Base-by-base conservation (phyloP, 2,329 filamentous ascomycete genomes). In the Microdochium nivale region DNA sequence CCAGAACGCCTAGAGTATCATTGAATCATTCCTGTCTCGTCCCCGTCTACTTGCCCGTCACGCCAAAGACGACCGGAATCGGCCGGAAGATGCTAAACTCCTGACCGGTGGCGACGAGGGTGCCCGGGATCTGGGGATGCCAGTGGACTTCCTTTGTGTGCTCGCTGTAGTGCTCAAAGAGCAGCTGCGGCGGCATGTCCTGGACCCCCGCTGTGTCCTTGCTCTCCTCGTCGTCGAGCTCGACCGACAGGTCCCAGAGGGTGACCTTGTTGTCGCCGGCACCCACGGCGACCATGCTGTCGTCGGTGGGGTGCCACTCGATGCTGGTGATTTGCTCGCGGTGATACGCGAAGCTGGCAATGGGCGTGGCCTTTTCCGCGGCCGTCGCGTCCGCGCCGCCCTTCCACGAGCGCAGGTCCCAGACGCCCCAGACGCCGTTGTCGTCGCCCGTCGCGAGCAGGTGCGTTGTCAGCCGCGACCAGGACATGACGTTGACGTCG, bases 381-480 rank as follows among this genome's bases (percentile, higher is more conserved):
- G 74, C n/a, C 66, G 52, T n/a, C n/a, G n/a, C n/a, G n/a, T n/a
- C n/a, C n/a, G 67, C 68, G 56, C 73, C 75, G 2, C 84, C 83
- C 74, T 96, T 96, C 92, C 92, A 97, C 69, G 95, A 87, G 51
- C 94, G 82, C 63, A 99, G 74, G 68, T 99, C 94, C 94, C 94
- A 99, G 24, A 97, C 91, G 1, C 81, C 90, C 90, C 92, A 97
- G 50, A 86, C 84, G 35, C 94, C 94, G 65, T 96, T 90, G 64
- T 99, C 94, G 56, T 88, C 90, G 46, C 94, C 94, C 0, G 91
- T 90, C 1, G 92, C 92, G 33, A 99, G 83, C 33, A 99, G 81
- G 68, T 97, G 90, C 23, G 84, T 82, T 1, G 91, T 96, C 70
- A 91, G 85, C 46, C 80, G 81, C 35, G 90, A 96, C 94, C 94